phyloP scores from a whole-genome alignment of 176 grass and related monocot genomes.

The Zea luxurians region DNA sequence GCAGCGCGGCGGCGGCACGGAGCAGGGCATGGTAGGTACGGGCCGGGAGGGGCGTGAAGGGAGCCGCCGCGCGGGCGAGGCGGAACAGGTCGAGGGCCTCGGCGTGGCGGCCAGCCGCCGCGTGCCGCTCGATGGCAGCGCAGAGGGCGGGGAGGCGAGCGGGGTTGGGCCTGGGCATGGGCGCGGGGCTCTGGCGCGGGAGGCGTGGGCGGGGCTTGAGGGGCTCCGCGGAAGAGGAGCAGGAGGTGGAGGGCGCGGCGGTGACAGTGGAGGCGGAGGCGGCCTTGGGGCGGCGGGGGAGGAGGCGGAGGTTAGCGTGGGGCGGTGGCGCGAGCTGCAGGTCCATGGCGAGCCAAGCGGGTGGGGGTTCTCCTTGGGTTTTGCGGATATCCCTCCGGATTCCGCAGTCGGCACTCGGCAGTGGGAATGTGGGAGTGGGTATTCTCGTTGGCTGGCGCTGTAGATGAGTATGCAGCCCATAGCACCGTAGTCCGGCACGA shows the following conservation, averaged over 20 bases:
- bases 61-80: conserved; percentile 22
- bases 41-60: conserved; percentile 24
- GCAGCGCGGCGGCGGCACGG: conserved; percentile 45
- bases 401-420: no score
- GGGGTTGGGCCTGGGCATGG: neutral
- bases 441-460: no score
- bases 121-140: conserved; percentile 49
- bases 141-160: conserved; percentile 40
- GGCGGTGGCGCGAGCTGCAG: conserved; percentile 27
- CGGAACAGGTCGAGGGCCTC: conserved; percentile 74
- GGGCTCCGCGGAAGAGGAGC: neutral
- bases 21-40: conserved; percentile 65
- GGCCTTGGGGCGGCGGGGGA: conserved; percentile 13
- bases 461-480: no score
- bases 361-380: conserved; percentile 33
- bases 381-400: neutral
- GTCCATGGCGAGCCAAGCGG: conserved; percentile 36
- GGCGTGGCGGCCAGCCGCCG: conserved; percentile 44
- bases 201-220: conserved; percentile 51
- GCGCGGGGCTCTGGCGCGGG: conserved; percentile 18
- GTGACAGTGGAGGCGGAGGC: neutral
- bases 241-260: neutral
- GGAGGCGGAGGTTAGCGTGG: neutral
- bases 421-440: no score
- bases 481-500: no score